A percentile compares a stretch with the other conserved stretches of the same genome.
Conservation (phyloP, 805 yeast species). For the Metschnikowia vanudenii region DNA sequence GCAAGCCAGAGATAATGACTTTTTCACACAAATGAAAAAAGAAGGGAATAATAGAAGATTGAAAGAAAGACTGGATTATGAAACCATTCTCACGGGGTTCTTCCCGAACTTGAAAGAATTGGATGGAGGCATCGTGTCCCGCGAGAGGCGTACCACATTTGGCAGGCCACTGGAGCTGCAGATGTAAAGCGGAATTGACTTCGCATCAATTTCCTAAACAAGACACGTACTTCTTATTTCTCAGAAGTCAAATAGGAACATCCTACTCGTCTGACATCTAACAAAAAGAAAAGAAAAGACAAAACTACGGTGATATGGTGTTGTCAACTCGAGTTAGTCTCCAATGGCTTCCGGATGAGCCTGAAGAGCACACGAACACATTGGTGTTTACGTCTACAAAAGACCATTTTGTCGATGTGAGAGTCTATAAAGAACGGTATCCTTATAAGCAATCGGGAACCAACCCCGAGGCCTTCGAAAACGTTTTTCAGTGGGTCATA, state of each 20-base stretch:
- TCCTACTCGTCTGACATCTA: not conserved
- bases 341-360: conserved; percentile 48
- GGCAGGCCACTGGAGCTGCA: not conserved
- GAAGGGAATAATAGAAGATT: conserved; percentile 20
- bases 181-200: conserved; percentile 4
- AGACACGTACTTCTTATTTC: not conserved
- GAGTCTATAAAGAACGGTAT: conserved; percentile 25
- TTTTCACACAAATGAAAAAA: conserved; percentile 24
- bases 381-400: conserved; percentile 46
- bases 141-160: conserved; percentile 9
- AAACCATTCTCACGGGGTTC: conserved; percentile 34
- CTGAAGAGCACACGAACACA: conserved; percentile 47
- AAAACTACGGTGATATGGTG: conserved; percentile 18
- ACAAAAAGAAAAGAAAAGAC: not conserved
- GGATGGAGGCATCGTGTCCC: conserved; percentile 33
- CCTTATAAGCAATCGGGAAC: conserved; percentile 12
- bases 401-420: conserved; percentile 48
- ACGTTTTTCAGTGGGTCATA: conserved; percentile 56
- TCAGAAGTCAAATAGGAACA: too few species aligned
- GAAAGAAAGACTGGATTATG: conserved; percentile 31
- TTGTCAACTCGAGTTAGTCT: conserved; percentile 50
- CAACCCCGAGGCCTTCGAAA: conserved; percentile 18
- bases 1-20: conserved; percentile 37
- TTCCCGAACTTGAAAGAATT: conserved; percentile 33
- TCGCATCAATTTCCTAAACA: conserved; percentile 8